Evolutionary conservation across 805 yeast species (phyloP).

Genomic region (Novakomyces olei): DNA sequence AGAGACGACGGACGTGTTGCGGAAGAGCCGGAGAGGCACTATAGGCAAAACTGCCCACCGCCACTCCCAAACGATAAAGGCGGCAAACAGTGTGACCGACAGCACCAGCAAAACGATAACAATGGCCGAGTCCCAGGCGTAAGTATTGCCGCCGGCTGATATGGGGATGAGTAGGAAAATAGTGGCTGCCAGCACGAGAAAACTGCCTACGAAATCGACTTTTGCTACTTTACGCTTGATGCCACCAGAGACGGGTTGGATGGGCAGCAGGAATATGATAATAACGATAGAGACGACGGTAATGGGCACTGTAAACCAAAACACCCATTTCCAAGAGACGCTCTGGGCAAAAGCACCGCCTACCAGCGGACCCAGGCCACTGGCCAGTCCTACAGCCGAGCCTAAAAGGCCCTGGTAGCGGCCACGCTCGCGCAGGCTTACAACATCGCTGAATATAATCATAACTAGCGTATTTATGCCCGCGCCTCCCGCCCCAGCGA

Average conservation of each 20-base stretch:
- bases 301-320: constrained; percentile 26
- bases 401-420: constrained; percentile 13
- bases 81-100: constrained; percentile 22
- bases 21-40: constrained; percentile 29
- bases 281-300: constrained; percentile 15
- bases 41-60: constrained; percentile 29
- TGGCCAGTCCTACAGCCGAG: constrained; percentile 16
- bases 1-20: constrained; percentile 17
- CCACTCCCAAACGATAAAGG: constrained; percentile 30
- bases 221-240: constrained; percentile 21
- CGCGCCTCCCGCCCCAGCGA: constrained; percentile 54
- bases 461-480: constrained; percentile 37
- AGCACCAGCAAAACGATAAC: constrained; percentile 13
- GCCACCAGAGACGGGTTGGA: constrained; percentile 20
- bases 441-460: constrained; percentile 35
- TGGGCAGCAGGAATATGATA: constrained; percentile 13
- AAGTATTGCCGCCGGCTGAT: constrained; percentile 39
- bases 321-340: constrained; percentile 32
- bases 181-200: constrained; percentile 26
- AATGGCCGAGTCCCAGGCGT: constrained; percentile 29
- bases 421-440: constrained; percentile 21
- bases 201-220: constrained; percentile 33
- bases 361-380: constrained; percentile 33
- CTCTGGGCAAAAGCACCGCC: constrained; percentile 28
- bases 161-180: constrained; percentile 33